Percentiles rank a stretch among this genome's conserved stretches.
phyloP scores from a whole-genome alignment of 2,329 filamentous ascomycete genomes.

The Samsoniella hepiali region DNA sequence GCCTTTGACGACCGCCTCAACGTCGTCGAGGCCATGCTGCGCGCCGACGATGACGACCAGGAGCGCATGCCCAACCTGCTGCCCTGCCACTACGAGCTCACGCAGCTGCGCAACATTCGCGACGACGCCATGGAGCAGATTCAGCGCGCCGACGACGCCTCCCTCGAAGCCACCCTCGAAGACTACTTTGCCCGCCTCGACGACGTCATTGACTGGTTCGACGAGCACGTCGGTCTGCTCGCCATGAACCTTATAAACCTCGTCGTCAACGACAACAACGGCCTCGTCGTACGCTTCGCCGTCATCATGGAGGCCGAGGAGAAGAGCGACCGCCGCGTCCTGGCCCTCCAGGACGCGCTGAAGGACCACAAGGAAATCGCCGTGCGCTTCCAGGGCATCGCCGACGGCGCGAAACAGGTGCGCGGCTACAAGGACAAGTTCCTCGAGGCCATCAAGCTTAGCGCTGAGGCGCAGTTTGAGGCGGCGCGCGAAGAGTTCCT shows the following conservation, averaged over 20 bases:
- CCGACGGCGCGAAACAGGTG: constrained; percentile 84
- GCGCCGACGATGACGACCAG: constrained; percentile 77
- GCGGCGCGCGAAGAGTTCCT: constrained; percentile 71
- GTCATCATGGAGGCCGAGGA: constrained; percentile 94
- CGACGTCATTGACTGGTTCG: constrained; percentile 87
- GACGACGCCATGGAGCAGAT: constrained; percentile 98
- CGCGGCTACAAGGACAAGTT: constrained; percentile 98
- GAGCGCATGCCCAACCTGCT: constrained; percentile 92
- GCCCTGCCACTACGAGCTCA: constrained; percentile 86
- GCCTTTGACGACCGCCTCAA: constrained; percentile 76
- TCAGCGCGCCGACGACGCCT: constrained; percentile 66
- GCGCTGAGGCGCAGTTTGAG: constrained; percentile 71
- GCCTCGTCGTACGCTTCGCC: constrained; percentile 85
- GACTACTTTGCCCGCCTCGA: constrained; percentile 88
- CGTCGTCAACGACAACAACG: constrained; percentile 80
- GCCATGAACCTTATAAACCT: constrained; percentile 88
- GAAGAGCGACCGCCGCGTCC: constrained; percentile 88
- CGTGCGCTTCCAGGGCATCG: constrained; percentile 89
- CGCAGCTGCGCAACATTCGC: constrained; percentile 84
- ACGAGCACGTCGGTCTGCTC: constrained; percentile 85
- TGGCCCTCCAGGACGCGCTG: constrained; percentile 89
- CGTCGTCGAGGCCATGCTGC: constrained; percentile 73
- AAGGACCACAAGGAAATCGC: constrained; percentile 95
- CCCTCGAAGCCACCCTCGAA: constrained; percentile 76
- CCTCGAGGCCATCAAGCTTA: constrained; percentile 70